A percentile compares a stretch with the other conserved stretches of the same genome.
phyloP scores from a whole-genome alignment of 192 early-diverging fungal genomes.

The Oehlia diaphana region DNA sequence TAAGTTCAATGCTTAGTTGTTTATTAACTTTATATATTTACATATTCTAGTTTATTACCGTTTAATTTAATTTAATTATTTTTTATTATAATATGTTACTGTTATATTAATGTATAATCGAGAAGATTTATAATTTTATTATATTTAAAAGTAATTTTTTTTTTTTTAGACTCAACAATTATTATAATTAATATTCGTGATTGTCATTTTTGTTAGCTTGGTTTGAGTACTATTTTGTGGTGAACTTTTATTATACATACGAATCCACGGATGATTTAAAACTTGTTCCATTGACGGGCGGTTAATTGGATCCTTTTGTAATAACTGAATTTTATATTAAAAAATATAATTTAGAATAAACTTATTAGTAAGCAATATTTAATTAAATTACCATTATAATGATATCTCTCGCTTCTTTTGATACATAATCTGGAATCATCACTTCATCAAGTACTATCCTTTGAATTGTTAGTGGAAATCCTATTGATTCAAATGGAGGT shows the following conservation, averaged over 20 bases:
- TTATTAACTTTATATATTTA: background rate
- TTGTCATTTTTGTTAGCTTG: background rate
- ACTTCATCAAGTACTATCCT: constrained; percentile 84
- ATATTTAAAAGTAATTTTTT: too few relatives aligned
- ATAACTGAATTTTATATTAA: constrained; percentile 49
- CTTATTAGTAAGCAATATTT: background rate
- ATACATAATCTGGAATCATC: constrained; percentile 76
- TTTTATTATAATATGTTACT: too few relatives aligned
- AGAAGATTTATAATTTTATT: too few relatives aligned
- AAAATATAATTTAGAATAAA: background rate
- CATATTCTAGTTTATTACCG: background rate
- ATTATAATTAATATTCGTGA: background rate
- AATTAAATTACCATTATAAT: constrained; percentile 64
- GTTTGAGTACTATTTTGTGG: background rate
- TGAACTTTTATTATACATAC: background rate
- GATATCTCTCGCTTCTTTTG: constrained; percentile 78
- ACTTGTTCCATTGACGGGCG: constrained; percentile 77
- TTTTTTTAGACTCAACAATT: too few relatives aligned
- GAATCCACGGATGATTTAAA: constrained; percentile 72
- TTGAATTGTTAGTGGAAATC: constrained; percentile 67
- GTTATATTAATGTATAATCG: too few relatives aligned
- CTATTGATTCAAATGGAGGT: constrained; percentile 79
- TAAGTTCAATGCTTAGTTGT: background rate
- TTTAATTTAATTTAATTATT: background rate
- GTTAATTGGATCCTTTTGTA: constrained; percentile 67